These are phyloP conservation scores for Aspergillus thermomutatus DNA, from an alignment of 2,329 filamentous ascomycete genomes.

Conservation along the genomic window DNA sequence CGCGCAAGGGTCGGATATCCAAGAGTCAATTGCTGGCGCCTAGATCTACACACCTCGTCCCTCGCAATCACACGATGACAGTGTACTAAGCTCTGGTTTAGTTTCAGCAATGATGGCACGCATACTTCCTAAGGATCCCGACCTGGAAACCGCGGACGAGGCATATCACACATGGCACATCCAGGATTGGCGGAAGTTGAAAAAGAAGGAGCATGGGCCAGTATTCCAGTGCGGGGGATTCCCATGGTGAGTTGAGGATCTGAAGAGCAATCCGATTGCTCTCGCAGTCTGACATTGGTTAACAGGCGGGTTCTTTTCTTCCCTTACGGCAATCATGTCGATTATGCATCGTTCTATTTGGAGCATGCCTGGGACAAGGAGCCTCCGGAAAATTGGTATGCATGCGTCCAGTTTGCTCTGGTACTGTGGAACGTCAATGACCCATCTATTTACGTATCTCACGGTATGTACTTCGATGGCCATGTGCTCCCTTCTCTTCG, in stretches of 20 bases:
- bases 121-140: slow-evolving; percentile 71
- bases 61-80: slow-evolving; percentile 9
- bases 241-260: slow-evolving; percentile 67
- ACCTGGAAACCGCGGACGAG: slow-evolving; percentile 77
- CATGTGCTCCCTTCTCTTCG: slow-evolving; percentile 1
- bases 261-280: neutral
- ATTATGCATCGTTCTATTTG: slow-evolving; percentile 90
- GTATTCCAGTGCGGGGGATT: slow-evolving; percentile 80
- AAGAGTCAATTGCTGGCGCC: slow-evolving; percentile 1
- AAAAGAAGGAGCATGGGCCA: slow-evolving; percentile 82
- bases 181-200: slow-evolving; percentile 71
- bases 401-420: slow-evolving; percentile 91
- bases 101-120: slow-evolving; percentile 82
- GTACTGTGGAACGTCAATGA: slow-evolving; percentile 94
- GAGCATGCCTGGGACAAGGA: slow-evolving; percentile 82
- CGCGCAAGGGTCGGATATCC: slow-evolving; percentile 7
- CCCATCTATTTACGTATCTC: slow-evolving; percentile 72
- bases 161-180: slow-evolving; percentile 82
- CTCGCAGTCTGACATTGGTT: slow-evolving; percentile 20
- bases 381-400: slow-evolving; percentile 90
- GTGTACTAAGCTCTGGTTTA: slow-evolving; percentile 34
- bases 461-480: slow-evolving; percentile 52
- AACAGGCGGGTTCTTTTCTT: slow-evolving; percentile 89
- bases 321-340: slow-evolving; percentile 89
- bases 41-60: neutral